Percentiles rank a stretch among this genome's conserved stretches.
These are phyloP conservation scores for Chrysopogon serrulatus DNA, from an alignment of 176 grass and related monocot species.

Conservation along the genomic window DNA sequence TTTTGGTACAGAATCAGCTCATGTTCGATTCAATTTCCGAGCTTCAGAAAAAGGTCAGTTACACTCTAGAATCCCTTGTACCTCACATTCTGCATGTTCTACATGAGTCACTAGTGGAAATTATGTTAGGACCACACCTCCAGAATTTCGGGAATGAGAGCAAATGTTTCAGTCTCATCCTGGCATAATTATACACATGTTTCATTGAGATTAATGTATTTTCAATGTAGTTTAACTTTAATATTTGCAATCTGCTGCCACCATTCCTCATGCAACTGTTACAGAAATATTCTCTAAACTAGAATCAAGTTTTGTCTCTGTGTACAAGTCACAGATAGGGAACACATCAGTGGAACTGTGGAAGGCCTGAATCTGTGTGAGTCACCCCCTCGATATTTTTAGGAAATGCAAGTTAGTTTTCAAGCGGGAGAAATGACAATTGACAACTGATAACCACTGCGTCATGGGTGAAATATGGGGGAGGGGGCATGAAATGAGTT, in stretches of 20 bases:
- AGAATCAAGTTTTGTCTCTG: not conserved
- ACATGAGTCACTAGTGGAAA: not conserved
- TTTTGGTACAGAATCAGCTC: conserved; percentile 51
- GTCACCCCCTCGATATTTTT: not conserved
- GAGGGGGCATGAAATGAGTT: not conserved
- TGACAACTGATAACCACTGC: not conserved
- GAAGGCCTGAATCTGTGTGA: not conserved
- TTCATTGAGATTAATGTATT: not conserved
- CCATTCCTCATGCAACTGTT: not conserved
- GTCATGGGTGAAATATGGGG: not conserved
- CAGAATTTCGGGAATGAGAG: not conserved
- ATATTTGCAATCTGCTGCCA: not conserved
- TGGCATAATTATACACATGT: not conserved
- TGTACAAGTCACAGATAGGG: not conserved
- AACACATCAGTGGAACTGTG: not conserved
- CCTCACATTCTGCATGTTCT: not conserved
- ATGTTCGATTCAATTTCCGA: conserved; percentile 60
- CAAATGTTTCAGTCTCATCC: not conserved
- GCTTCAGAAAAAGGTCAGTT: conserved; percentile 75
- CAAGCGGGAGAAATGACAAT: not conserved
- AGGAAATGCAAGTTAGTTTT: not conserved
- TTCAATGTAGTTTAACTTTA: not conserved
- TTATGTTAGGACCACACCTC: not conserved
- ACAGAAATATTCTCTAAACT: not conserved
- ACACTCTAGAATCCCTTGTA: not conserved